Base-by-base conservation (phyloP, 164 flowering plant species). In the Macadamia integrifolia region DNA sequence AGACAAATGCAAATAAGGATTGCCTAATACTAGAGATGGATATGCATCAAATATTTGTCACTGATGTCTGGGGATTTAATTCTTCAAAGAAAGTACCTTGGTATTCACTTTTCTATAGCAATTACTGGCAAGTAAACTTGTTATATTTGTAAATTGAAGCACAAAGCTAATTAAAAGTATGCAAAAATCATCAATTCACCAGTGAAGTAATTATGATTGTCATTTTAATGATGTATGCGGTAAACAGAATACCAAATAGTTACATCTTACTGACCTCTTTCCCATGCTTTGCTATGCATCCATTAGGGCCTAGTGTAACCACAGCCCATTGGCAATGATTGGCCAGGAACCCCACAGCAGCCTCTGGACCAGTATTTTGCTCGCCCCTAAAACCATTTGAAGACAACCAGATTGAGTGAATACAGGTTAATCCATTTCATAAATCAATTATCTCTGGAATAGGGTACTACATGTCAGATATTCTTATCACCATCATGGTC, bases 221-320 rank as follows among this genome's bases (percentile, higher is more conserved):
- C 50, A 46, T 11, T 53, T 53, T 53, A 3, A 53, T 11, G 57
- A 14, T 11, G 18, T 14, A 53, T 53, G 57, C 17, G 3, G 6
- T 23, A 9, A 40, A 12, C 53, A 1, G 43, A 30, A 62, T 14
- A 60, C 61, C 13, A 23, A 64, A 35, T 2, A 35, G 40, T 35
- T 10, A 56, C 12, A 14, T 9, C 10, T 43, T 58, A 29, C 87
- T 56, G 12, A 93, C 98, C 93, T 94, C 90, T 71, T 85, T 83
- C 58, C 89, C 88, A 69, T 88, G 95, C 72, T 86, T 88, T 1
- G 90, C 98, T 29, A 91, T 84, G 84, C 93, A 90, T 67, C 97
- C 98, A 14, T 88, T 81, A 7, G 86, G 17, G 48, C 91, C 97
- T 63, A 94, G 78, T 9, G 98, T 94, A 66, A 94, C 97, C 50